These are phyloP conservation scores for Tuber microsphaerosporum DNA, from an alignment of 495 filamentous ascomycete genomes.

Conservation along the genomic window DNA sequence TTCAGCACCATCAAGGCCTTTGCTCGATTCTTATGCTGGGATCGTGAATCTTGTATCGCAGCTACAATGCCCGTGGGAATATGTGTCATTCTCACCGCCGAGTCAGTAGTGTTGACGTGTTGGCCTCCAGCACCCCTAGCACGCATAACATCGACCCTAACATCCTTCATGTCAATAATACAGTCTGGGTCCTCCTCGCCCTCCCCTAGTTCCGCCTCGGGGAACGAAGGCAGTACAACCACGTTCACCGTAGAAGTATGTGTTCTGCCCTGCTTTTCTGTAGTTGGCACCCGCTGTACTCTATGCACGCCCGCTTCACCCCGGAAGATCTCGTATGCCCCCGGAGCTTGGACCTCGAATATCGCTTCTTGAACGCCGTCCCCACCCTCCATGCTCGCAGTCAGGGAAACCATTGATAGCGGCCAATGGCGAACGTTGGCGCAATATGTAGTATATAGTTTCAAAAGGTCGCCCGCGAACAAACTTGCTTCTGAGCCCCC, in stretches of 20 bases:
- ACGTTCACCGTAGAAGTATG: conserved; percentile 90
- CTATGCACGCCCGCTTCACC: conserved; percentile 90
- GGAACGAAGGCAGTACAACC: conserved; percentile 80
- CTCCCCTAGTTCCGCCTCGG: conserved; percentile 49
- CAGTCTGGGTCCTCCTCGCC: conserved; percentile 63
- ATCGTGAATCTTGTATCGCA: conserved; percentile 83
- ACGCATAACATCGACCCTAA: conserved; percentile 81
- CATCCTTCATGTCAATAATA: conserved; percentile 79
- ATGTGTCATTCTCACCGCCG: conserved; percentile 88
- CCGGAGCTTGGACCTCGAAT: conserved; percentile 68
- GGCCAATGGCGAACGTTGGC: conserved; percentile 49
- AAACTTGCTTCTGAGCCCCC: conserved; percentile 84
- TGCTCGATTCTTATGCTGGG: conserved; percentile 80
- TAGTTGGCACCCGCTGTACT: conserved; percentile 85
- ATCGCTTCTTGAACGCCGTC: conserved; percentile 72
- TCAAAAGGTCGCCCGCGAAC: conserved; percentile 77
- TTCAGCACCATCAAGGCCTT: conserved; percentile 80
- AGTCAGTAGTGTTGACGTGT: conserved; percentile 97
- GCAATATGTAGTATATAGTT: conserved; percentile 84
- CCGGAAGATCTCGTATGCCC: conserved; percentile 71
- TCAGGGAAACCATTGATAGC: conserved; percentile 44
- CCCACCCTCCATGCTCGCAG: conserved; percentile 51
- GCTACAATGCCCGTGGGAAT: conserved; percentile 78
- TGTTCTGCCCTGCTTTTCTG: conserved; percentile 79
- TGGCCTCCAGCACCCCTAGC: conserved; percentile 88